A percentile compares a stretch with the other conserved stretches of the same genome.
phyloP scores from a whole-genome alignment of 805 yeast genomes.

The Cyberlindnera mississippiensis region DNA sequence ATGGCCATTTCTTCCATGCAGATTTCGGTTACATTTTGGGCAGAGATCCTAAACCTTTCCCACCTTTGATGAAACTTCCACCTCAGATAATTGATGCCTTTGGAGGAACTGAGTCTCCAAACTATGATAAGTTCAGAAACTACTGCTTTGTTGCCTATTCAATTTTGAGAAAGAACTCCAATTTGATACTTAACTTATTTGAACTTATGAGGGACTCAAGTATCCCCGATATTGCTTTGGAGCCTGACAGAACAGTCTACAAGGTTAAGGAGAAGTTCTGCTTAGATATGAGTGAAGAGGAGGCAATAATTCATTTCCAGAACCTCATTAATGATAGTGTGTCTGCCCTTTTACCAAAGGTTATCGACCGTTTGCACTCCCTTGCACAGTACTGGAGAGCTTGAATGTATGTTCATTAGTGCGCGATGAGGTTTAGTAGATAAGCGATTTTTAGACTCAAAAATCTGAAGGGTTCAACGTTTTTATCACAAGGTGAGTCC shows the following conservation, averaged over 20 bases:
- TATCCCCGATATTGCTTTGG: constrained; percentile 83
- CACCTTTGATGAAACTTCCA: constrained; percentile 96
- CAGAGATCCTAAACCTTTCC: constrained; percentile 97
- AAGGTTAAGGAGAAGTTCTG: constrained; percentile 94
- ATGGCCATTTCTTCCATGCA: constrained; percentile 93
- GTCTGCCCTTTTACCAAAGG: constrained; percentile 88
- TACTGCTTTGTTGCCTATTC: constrained; percentile 94
- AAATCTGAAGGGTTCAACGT: too few species aligned
- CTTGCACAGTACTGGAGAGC: constrained; percentile 98
- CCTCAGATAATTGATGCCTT: constrained; percentile 96
- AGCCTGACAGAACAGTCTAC: constrained; percentile 80
- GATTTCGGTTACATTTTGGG: constrained; percentile 97
- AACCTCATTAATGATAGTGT: constrained; percentile 92
- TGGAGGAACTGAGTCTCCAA: constrained; percentile 88
- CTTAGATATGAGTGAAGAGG: constrained; percentile 90
- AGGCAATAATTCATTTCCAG: constrained; percentile 93
- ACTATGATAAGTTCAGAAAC: constrained; percentile 81
- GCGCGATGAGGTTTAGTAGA: too few species aligned
- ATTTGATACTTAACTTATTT: constrained; percentile 82
- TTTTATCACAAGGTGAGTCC: too few species aligned
- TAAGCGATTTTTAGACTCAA: too few species aligned
- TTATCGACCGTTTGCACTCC: constrained; percentile 91
- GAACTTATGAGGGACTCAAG: constrained; percentile 92
- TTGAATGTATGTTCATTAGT: constrained; percentile 25
- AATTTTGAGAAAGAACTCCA: constrained; percentile 83